These are phyloP conservation scores for Tetradesmus lagerheimii DNA, from an alignment of 139 green algal species.

Conservation along the genomic window DNA sequence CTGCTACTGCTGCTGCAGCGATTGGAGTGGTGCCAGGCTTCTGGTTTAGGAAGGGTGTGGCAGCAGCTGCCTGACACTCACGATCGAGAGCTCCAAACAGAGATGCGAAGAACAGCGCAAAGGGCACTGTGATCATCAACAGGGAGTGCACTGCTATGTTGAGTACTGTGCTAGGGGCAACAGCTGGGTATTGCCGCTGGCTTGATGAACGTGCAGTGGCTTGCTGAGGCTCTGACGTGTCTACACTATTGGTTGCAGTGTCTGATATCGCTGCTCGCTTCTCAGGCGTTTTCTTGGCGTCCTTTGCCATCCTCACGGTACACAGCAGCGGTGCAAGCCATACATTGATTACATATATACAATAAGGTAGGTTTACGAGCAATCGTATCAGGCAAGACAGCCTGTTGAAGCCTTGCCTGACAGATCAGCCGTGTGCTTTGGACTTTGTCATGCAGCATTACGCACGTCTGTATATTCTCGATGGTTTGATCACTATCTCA, in stretches of 20 bases:
- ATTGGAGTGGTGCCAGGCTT: neutral
- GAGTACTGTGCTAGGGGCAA: conserved; percentile 34
- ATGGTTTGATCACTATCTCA: neutral
- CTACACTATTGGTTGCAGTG: neutral
- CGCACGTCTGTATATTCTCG: neutral
- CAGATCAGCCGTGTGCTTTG: neutral
- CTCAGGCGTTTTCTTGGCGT: neutral
- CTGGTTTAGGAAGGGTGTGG: neutral
- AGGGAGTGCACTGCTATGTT: conserved; percentile 48
- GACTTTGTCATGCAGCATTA: neutral
- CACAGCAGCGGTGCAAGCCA: neutral
- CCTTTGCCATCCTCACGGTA: conserved; percentile 5
- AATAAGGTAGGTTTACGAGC: neutral
- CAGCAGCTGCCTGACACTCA: neutral
- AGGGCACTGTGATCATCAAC: conserved; percentile 49
- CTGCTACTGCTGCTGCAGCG: neutral
- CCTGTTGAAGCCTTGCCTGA: neutral
- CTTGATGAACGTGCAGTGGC: neutral
- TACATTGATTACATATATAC: neutral
- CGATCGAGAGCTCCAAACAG: conserved; percentile 28
- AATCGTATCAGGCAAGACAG: neutral
- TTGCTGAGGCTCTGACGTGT: neutral
- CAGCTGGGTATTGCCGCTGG: neutral
- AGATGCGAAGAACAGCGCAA: conserved; percentile 42
- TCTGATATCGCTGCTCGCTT: neutral